A percentile compares a stretch with the other conserved stretches of the same genome.
These are phyloP conservation scores for Canavalia gladiata DNA, from an alignment of 306 rosid species.

Conservation along the genomic window DNA sequence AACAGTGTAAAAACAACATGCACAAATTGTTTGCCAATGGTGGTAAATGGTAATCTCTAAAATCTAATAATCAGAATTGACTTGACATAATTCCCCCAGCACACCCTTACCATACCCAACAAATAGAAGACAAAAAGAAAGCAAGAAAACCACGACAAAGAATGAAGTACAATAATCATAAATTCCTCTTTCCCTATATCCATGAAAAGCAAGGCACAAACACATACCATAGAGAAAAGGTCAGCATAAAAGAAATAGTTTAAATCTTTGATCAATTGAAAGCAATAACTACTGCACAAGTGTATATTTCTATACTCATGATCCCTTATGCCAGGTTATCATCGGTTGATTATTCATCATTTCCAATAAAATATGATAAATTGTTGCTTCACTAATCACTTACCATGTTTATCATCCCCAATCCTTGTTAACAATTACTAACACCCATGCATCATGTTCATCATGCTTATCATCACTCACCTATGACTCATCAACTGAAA, in stretches of 20 bases:
- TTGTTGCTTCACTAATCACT: background rate
- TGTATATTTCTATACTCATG: background rate
- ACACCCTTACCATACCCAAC: conserved; percentile 5
- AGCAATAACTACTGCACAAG: background rate
- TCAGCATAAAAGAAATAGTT: background rate
- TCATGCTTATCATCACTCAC: conserved; percentile 25
- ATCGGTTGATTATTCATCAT: background rate
- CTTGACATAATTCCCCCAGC: conserved; percentile 17
- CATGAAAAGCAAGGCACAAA: background rate
- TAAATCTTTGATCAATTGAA: background rate
- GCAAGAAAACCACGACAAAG: background rate
- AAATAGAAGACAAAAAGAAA: background rate
- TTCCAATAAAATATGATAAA: background rate
- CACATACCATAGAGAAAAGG: conserved; percentile 8
- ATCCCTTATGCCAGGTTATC: background rate
- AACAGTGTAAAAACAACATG: conserved; percentile 7
- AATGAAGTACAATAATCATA: background rate
- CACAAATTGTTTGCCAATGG: conserved; percentile 1
- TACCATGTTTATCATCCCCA: background rate
- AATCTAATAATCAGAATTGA: background rate
- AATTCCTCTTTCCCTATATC: background rate
- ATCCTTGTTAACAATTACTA: background rate
- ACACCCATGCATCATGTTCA: background rate
- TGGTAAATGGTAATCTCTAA: background rate
- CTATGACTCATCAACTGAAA: conserved; percentile 14